phyloP scores from a whole-genome alignment of 495 filamentous ascomycete species.

The Chaetomium fimeti region DNA sequence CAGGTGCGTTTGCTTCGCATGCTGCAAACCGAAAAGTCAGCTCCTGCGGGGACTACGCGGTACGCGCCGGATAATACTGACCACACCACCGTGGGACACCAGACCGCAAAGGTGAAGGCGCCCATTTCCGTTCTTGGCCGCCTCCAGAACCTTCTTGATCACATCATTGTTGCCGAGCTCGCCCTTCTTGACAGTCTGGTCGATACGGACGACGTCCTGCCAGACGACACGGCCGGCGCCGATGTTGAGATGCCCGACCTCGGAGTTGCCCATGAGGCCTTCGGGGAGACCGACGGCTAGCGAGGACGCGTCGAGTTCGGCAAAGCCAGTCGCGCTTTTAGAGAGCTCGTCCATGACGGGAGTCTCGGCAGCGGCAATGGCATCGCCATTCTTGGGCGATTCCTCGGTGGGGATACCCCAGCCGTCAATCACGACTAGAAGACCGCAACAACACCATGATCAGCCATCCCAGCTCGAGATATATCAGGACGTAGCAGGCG shows the following conservation, averaged over 20 bases:
- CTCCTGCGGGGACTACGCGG: background rate
- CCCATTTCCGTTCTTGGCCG: slow-evolving; percentile 84
- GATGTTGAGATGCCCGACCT: slow-evolving; percentile 98
- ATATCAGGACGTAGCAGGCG: slow-evolving; percentile 48
- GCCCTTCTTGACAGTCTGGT: slow-evolving; percentile 87
- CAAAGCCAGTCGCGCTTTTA: slow-evolving; percentile 42
- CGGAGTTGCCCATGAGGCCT: slow-evolving; percentile 97
- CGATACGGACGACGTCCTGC: slow-evolving; percentile 98
- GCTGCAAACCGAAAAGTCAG: slow-evolving; percentile 42
- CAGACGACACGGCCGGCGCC: slow-evolving; percentile 96
- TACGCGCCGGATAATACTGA: slow-evolving; percentile 37
- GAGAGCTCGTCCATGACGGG: slow-evolving; percentile 58
- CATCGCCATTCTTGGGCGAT: slow-evolving; percentile 82
- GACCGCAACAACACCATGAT: slow-evolving; percentile 49
- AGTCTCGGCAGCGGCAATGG: slow-evolving; percentile 87
- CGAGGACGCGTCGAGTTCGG: slow-evolving; percentile 91
- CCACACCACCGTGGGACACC: slow-evolving; percentile 90
- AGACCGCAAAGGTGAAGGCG: slow-evolving; percentile 88
- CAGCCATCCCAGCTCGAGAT: slow-evolving; percentile 55
- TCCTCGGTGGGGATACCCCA: slow-evolving; percentile 85
- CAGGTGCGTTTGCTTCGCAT: slow-evolving; percentile 91
- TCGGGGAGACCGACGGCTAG: slow-evolving; percentile 93
- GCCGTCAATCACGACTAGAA: slow-evolving; percentile 89
- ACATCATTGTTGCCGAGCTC: slow-evolving; percentile 75
- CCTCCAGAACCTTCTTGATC: slow-evolving; percentile 71